Base-by-base conservation (phyloP, 306 rosid species). In the Alnus glutinosa region DNA sequence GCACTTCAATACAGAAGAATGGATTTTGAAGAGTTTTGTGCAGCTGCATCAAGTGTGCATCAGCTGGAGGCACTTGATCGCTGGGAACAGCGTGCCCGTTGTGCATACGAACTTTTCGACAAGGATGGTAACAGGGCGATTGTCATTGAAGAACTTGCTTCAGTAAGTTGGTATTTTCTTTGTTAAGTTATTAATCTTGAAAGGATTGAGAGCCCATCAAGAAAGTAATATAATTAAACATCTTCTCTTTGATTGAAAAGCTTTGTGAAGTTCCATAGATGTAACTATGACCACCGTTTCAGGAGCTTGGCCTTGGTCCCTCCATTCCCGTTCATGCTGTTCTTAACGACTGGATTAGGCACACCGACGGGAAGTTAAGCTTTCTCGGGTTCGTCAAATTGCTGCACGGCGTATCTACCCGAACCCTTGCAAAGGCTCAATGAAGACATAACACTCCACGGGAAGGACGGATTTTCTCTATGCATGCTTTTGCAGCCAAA, bases 301-400 rank as follows among this genome's bases (percentile, higher is more conserved):
- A 93, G 99, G 98, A 96, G 87, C 98, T 91, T 54, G 98, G 98
- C 64, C 98, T 96, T 46, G 98, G 99, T 52, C 99, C 99, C 19
- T 90, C 97, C n/a, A 93, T 95, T 80, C 99, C 98, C 0, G 89
- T 95, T 77, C 99, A 90, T 30, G 97, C 88, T 15, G 98, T 95
- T 84, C 97, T 95, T 34, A 98, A 89, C 51, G 99, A 96, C 84
- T 96, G 98, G 99, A 93, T 96, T 77, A 87, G 96, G 78, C 99
- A 96, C 94, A 93, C 96, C 0, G 99, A 96, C 78, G 98, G 99
- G 86, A 91, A 93, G 81, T 86, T 95, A 75, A 95, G 98, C 92
- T 95, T 95, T 90, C 97, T 91, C 1, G 98, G 99, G 59, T 96
- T 93, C 77, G 96, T 93, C 73, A 95, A 95, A 74, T 80, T 95